A percentile compares a stretch with the other conserved stretches of the same genome.
These are phyloP conservation scores for Pulveroboletus sp. DNA, from an alignment of 768 basidiomycete genomes.

Conservation along the genomic window DNA sequence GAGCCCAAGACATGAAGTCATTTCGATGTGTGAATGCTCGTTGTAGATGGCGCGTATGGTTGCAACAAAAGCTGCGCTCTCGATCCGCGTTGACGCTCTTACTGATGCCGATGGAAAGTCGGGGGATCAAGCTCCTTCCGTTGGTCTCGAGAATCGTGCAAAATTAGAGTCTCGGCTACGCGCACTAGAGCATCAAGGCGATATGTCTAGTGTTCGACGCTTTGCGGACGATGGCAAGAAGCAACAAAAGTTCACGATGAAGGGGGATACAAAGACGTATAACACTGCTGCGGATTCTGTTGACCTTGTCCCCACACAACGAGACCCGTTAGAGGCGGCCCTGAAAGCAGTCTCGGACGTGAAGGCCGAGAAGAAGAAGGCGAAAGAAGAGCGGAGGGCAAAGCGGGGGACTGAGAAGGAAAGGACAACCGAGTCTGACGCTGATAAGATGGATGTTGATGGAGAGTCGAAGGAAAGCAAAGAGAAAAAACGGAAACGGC, in stretches of 20 bases:
- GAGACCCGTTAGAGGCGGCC: constrained; percentile 72
- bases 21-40: constrained; percentile 1
- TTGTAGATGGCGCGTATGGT: constrained; percentile 98
- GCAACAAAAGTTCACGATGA: constrained; percentile 79
- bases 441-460: constrained; percentile 43
- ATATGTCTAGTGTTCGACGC: constrained; percentile 65
- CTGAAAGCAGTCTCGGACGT: constrained; percentile 73
- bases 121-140: constrained; percentile 70
- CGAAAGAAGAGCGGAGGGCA: constrained; percentile 73
- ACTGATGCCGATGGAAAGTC: constrained; percentile 90
- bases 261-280: constrained; percentile 74
- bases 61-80: constrained; percentile 95
- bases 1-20: constrained; percentile 9
- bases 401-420: constrained; percentile 57
- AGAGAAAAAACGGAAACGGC: constrained; percentile 45
- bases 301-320: constrained; percentile 81
- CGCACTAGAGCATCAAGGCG: constrained; percentile 78
- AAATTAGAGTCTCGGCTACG: constrained; percentile 94
- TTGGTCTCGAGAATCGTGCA: constrained; percentile 89
- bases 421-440: constrained; percentile 39
- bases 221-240: constrained; percentile 59
- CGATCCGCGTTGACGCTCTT: constrained; percentile 96
- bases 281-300: constrained; percentile 82
- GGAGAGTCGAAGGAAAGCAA: constrained; percentile 34
- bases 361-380: constrained; percentile 80